Conservation (phyloP, 73 alveolate genomes). For the Paramecium bursaria region DNA sequence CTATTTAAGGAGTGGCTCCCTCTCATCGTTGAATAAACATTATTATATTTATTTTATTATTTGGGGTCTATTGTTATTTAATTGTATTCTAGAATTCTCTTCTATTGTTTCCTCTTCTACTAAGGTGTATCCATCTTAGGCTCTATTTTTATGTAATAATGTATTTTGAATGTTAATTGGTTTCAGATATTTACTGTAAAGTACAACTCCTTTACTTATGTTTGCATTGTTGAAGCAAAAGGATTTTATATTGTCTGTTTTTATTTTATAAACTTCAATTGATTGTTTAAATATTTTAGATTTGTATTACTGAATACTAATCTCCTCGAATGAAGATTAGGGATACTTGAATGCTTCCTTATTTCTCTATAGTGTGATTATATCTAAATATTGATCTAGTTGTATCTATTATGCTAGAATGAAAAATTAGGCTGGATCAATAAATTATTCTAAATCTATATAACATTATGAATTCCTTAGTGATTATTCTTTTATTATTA, state of each 20-base stretch:
- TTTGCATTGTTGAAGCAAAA: slow-evolving; percentile 44
- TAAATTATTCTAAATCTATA: neutral
- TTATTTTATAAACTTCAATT: slow-evolving; percentile 47
- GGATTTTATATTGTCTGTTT: slow-evolving; percentile 24
- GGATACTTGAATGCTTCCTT: slow-evolving; percentile 56
- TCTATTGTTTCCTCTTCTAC: slow-evolving; percentile 38
- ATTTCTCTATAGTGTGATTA: neutral
- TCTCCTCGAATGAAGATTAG: neutral
- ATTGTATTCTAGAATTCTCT: neutral
- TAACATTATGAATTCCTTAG: slow-evolving; percentile 14
- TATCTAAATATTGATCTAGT: slow-evolving; percentile 13
- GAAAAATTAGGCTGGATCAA: neutral
- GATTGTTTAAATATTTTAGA: slow-evolving; percentile 25
- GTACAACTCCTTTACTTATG: slow-evolving; percentile 37
- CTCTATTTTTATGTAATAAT: slow-evolving; percentile 10
- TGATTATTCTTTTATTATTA: slow-evolving; percentile 22
- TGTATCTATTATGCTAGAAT: neutral
- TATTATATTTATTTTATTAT: neutral
- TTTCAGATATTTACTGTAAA: slow-evolving; percentile 33
- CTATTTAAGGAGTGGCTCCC: neutral
- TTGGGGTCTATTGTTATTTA: neutral
- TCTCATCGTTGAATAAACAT: neutral
- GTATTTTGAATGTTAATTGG: slow-evolving; percentile 21
- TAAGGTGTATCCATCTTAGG: slow-evolving; percentile 38
- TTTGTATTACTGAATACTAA: neutral